Conservation (phyloP, 768 basidiomycete species). For the Tephrocybe rancida region DNA sequence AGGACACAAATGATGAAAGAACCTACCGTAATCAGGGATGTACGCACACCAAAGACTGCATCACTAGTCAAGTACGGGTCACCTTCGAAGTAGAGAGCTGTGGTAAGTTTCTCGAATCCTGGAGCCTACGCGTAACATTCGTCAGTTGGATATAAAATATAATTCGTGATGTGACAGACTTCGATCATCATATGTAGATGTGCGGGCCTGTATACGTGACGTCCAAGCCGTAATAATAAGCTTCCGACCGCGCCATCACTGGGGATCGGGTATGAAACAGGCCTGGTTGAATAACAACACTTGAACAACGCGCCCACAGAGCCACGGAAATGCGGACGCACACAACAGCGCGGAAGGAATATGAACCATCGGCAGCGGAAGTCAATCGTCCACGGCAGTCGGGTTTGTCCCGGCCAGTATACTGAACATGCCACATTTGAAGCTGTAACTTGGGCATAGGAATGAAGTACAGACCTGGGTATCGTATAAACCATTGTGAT, state of each 20-base stretch:
- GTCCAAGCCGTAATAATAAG: conserved; percentile 53
- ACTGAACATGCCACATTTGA: conserved; percentile 35
- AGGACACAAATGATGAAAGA: neutral
- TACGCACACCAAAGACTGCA: conserved; percentile 82
- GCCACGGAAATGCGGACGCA: conserved; percentile 18
- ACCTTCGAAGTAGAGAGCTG: conserved; percentile 74
- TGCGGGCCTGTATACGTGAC: conserved; percentile 79
- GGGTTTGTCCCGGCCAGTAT: conserved; percentile 52
- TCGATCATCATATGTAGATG: conserved; percentile 78
- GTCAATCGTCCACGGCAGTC: conserved; percentile 75
- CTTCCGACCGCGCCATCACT: conserved; percentile 76
- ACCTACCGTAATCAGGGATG: conserved; percentile 74
- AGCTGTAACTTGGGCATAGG: neutral
- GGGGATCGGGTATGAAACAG: conserved; percentile 75
- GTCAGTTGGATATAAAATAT: neutral
- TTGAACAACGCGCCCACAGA: too few relatives aligned
- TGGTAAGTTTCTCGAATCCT: conserved; percentile 72
- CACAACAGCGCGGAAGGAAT: conserved; percentile 74
- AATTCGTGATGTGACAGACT: conserved; percentile 30
- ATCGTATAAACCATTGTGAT: conserved; percentile 53
- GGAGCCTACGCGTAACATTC: conserved; percentile 44
- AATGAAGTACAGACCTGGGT: conserved; percentile 30
- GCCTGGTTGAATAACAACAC: conserved; percentile 25
- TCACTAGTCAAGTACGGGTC: conserved; percentile 71
- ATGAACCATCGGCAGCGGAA: conserved; percentile 63